Conservation (phyloP, 23 red algal species). For the Gracilaria domingensis region DNA sequence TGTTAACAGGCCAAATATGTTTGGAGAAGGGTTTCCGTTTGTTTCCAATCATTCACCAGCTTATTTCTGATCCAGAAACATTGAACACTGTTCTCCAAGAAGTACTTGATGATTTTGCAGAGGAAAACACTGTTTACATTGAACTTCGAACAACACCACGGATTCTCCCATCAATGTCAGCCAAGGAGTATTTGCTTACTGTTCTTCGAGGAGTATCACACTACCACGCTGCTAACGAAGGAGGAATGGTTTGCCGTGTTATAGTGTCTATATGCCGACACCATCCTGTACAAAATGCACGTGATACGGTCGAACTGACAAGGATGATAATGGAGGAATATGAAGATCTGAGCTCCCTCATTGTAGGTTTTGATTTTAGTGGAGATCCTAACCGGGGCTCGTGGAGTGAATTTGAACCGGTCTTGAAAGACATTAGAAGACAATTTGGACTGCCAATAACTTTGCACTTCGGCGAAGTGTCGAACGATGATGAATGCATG, state of each 20-base stretch:
- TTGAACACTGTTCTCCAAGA: conserved; percentile 15
- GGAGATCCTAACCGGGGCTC: conserved; percentile 48
- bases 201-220: conserved; percentile 34
- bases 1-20: neutral
- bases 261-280: conserved; percentile 61
- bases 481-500: conserved; percentile 48
- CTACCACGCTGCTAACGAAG: conserved; percentile 3
- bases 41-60: conserved; percentile 66
- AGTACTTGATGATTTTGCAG: conserved; percentile 57
- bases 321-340: conserved; percentile 14
- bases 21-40: conserved; percentile 55
- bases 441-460: conserved; percentile 43
- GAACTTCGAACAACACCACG: conserved; percentile 71
- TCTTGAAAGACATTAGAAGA: conserved; percentile 21
- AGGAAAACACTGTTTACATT: conserved; percentile 52
- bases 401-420: conserved; percentile 53
- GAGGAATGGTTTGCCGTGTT: conserved; percentile 49
- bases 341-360: conserved; percentile 6
- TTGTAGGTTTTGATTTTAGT: conserved; percentile 71
- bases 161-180: neutral
- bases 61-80: conserved; percentile 20
- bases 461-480: conserved; percentile 63
- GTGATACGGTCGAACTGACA: conserved; percentile 36
- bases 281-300: conserved; percentile 9
- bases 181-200: conserved; percentile 37